Evolutionary conservation across 306 rosid species (phyloP).

Genomic region (Citrullus amarus): DNA sequence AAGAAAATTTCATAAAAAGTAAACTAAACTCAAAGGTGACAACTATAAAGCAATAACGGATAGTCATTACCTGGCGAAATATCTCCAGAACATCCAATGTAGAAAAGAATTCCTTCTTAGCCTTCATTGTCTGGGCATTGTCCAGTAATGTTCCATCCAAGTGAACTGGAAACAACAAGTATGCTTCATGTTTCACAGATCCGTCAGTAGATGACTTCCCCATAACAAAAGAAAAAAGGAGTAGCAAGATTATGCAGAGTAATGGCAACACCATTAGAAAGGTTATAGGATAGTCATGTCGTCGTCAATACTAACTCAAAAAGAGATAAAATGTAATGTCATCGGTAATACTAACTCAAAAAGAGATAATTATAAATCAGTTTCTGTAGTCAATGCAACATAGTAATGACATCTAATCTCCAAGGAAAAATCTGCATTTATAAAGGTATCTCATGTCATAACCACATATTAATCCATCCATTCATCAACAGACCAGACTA

Average conservation of each 20-base stretch:
- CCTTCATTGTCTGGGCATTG: constrained; percentile 71
- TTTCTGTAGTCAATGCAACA: neutral
- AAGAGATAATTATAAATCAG: neutral
- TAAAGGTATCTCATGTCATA: neutral
- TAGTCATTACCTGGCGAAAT: constrained; percentile 65
- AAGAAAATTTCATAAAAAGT: neutral
- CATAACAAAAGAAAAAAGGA: constrained; percentile 10
- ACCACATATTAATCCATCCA: neutral
- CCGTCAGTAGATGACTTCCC: constrained; percentile 63
- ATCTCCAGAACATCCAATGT: constrained; percentile 85
- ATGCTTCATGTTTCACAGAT: constrained; percentile 94
- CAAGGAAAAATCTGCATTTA: neutral
- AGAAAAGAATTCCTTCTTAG: constrained; percentile 77
- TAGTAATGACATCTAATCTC: neutral
- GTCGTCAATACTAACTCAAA: neutral
- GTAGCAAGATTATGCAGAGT: neutral
- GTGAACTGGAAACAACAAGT: constrained; percentile 93
- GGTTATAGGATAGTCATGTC: neutral
- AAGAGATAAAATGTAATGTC: neutral
- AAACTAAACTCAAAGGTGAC: neutral
- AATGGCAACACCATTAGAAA: neutral
- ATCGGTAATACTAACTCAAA: neutral
- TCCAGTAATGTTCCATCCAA: constrained; percentile 97
- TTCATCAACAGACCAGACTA: neutral
- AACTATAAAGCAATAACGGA: neutral